Percentiles rank a stretch among this genome's conserved stretches.
phyloP scores from a whole-genome alignment of 2,329 filamentous ascomycete genomes.

The Metarhizium sp. region DNA sequence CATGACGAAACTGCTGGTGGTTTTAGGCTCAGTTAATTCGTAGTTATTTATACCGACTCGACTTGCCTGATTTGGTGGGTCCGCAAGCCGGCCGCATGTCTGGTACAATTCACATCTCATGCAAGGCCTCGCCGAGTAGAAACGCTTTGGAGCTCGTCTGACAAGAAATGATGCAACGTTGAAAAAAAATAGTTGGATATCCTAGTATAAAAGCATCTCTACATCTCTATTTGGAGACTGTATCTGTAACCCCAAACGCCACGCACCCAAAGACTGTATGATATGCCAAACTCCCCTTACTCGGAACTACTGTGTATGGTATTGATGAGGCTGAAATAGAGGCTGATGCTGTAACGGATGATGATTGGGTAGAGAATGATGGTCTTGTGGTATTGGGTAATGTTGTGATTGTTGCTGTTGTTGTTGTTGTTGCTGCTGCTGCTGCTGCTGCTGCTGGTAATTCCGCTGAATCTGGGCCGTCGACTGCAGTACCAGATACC shows the following conservation, averaged over 20 bases:
- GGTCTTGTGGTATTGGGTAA: background rate
- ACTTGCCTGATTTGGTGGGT: background rate
- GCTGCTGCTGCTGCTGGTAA: background rate
- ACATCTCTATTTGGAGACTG: background rate
- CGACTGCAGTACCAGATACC: conserved; percentile 7
- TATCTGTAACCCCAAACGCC: background rate
- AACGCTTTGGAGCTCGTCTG: too few species aligned
- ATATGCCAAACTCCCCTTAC: background rate
- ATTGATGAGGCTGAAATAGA: conserved; percentile 3
- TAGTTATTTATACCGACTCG: background rate
- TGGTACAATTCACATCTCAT: background rate
- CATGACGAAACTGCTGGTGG: too few species aligned
- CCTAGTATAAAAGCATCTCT: background rate
- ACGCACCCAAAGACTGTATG: background rate
- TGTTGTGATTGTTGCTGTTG: background rate
- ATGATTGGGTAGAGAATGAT: background rate
- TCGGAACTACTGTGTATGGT: conserved; percentile 3
- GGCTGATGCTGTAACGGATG: conserved; percentile 1
- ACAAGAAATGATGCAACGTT: background rate
- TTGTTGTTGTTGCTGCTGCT: background rate
- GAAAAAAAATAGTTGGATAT: background rate
- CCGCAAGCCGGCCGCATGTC: background rate
- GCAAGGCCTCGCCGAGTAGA: too few species aligned
- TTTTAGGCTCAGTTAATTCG: background rate
- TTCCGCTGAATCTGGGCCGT: conserved; percentile 2